These are phyloP conservation scores for Populus hybrid DNA, from an alignment of 441 rosid species.

Conservation along the genomic window DNA sequence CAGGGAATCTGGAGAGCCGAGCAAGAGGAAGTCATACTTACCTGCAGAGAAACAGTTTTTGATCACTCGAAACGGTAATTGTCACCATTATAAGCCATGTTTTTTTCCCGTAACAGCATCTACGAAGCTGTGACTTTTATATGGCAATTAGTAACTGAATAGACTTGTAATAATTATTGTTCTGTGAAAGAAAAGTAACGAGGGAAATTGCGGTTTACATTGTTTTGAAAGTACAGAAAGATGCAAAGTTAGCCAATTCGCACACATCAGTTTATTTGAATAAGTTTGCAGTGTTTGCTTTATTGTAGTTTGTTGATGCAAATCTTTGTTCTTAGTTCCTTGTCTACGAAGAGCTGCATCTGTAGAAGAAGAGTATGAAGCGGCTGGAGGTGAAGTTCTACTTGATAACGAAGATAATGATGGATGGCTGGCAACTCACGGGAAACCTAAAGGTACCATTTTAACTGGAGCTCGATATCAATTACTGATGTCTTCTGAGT, in stretches of 20 bases:
- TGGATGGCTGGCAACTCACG: slow-evolving; percentile 99
- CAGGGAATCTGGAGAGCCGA: slow-evolving; percentile 97
- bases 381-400: slow-evolving; percentile 92
- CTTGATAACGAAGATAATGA: slow-evolving; percentile 94
- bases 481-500: slow-evolving; percentile 5
- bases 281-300: not conserved
- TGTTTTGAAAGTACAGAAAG: not conserved
- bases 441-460: slow-evolving; percentile 77
- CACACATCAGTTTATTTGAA: not conserved
- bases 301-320: not conserved
- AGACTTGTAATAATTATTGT: not conserved
- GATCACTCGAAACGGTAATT: slow-evolving; percentile 89
- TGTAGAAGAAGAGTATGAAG: slow-evolving; percentile 90
- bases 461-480: slow-evolving; percentile 1
- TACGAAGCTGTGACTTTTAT: not conserved
- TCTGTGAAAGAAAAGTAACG: not conserved
- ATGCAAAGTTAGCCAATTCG: not conserved
- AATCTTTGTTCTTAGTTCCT: slow-evolving; percentile 54
- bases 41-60: slow-evolving; percentile 87
- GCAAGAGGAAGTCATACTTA: slow-evolving; percentile 83
- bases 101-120: not conserved
- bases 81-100: not conserved
- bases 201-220: not conserved
- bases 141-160: not conserved
- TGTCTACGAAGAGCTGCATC: slow-evolving; percentile 94